Conservation (phyloP, 2,329 filamentous ascomycete species). For the Diaporthe velutina region DNA sequence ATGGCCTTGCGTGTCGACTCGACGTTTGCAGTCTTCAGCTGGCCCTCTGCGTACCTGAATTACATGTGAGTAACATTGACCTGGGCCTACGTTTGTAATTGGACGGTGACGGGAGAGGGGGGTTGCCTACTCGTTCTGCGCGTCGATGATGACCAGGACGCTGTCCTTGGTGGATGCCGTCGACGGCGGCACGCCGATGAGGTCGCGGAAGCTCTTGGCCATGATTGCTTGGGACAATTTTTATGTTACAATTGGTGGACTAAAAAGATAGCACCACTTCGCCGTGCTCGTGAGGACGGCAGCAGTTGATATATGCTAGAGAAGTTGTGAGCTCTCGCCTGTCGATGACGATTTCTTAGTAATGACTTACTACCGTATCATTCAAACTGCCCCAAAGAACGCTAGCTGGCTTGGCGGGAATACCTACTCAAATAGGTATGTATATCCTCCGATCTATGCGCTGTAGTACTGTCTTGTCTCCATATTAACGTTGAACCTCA, state of each 20-base stretch:
- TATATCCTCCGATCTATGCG: background rate
- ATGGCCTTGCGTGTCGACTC: slow-evolving; percentile 68
- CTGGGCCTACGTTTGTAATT: background rate
- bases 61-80: background rate
- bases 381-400: background rate
- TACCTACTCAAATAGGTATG: too few species aligned
- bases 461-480: too few species aligned
- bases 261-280: too few species aligned
- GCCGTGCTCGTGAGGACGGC: too few species aligned
- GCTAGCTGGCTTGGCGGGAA: background rate
- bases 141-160: slow-evolving; percentile 76
- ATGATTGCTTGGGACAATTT: too few species aligned
- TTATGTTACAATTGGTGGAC: too few species aligned
- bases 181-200: slow-evolving; percentile 67
- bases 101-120: too few species aligned
- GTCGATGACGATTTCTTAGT: slow-evolving; percentile 7
- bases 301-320: background rate
- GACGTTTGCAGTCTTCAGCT: slow-evolving; percentile 68
- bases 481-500: too few species aligned
- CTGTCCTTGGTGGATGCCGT: slow-evolving; percentile 70
- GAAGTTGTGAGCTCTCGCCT: background rate
- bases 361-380: slow-evolving; percentile 6
- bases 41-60: slow-evolving; percentile 62
- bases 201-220: slow-evolving; percentile 54
- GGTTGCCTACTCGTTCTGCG: slow-evolving; percentile 72